Evolutionary conservation across 2,329 filamentous ascomycete species (phyloP), one percentile per base, ranked within the genome.

Genomic region (Ascochyta fabae): DNA sequence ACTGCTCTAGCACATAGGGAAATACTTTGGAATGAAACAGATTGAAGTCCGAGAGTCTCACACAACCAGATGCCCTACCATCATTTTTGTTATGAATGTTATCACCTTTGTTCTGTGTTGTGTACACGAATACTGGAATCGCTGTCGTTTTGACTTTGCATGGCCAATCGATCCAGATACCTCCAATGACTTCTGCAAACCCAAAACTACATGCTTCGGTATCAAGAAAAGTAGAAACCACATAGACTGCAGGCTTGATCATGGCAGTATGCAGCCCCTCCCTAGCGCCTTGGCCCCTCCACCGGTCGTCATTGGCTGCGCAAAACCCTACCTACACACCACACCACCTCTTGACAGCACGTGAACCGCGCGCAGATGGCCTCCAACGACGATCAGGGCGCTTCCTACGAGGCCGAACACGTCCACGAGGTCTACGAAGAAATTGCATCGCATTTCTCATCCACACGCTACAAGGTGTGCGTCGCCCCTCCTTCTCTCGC

Each of bases 361-460:
- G 29, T 27, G 19, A 50, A 26, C 13, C 22, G 27, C 9, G 42
- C 31, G 27, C 34, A 29, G 23, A 72, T 71, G 70, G 58, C 65
- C 10, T 48, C 58, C 1, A 35, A 50, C 38, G 65, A 71, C 19
- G 33, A 43, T 6, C 56, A 61, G 50, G 80, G 84, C 29, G 82
- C 83, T 59, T 75, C 77, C 29, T 97, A 96, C 79, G 95, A 99
- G 78, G 83, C 88, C 60, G 79, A 88, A 62, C 91, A 98, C 77
- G 95, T 99, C 53, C 95, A 99, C 77, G 81, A 86, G 54, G 91
- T 99, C 61, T 99, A 99, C 80, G 90, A 93, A 75, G 84, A 89
- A 68, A 95, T 95, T 72, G 91, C 91, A 31, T 84, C 87, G 33
- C 91, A 95, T 79, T 95, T 95, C 79, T 93, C 90, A 12, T 86